A percentile compares a stretch with the other conserved stretches of the same genome.
Conservation (phyloP, 2,329 filamentous ascomycete species). For the Ramichloridium luteum region DNA sequence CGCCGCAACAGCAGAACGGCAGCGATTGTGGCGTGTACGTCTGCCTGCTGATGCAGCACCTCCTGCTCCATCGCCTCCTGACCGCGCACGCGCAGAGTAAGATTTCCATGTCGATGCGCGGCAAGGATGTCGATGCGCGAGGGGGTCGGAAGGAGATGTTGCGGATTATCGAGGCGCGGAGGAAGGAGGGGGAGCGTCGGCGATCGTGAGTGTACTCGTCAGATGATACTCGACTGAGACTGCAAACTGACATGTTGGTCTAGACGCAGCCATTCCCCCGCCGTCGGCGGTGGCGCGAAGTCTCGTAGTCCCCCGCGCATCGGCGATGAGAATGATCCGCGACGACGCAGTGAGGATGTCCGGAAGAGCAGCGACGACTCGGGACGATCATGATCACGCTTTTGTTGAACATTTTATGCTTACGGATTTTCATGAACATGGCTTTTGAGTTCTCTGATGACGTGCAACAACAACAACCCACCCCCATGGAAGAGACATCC, state of each 20-base stretch:
- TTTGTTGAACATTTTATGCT: too few relatives aligned
- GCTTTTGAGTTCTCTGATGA: too few relatives aligned
- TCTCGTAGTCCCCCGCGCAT: slow-evolving; percentile 17
- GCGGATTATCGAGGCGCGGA: slow-evolving; percentile 71
- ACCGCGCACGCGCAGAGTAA: slow-evolving; percentile 70
- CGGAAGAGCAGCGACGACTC: too few relatives aligned
- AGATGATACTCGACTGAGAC: slow-evolving; percentile 2
- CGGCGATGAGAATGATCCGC: slow-evolving; percentile 17
- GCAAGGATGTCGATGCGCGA: slow-evolving; percentile 67
- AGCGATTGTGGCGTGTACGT: slow-evolving; percentile 95
- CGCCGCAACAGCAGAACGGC: slow-evolving; percentile 81
- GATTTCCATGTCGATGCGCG: slow-evolving; percentile 86
- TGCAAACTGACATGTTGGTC: slow-evolving; percentile 1
- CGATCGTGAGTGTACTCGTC: slow-evolving; percentile 52
- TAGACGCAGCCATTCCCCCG: slow-evolving; percentile 15
- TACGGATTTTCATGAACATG: too few relatives aligned
- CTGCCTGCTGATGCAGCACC: slow-evolving; percentile 84
- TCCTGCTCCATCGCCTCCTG: slow-evolving; percentile 75
- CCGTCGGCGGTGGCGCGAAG: too few relatives aligned
- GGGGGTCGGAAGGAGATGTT: slow-evolving; percentile 83
- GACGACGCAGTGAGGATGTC: neutral
- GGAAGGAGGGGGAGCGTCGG: slow-evolving; percentile 76
- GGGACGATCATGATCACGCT: too few relatives aligned
- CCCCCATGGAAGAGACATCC: too few relatives aligned
- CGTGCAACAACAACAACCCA: too few relatives aligned